Evolutionary conservation across 1,284 basidiomycete genomes (phyloP), one percentile per base, ranked within the genome.

Genomic region (Puccinia sorghi): DNA sequence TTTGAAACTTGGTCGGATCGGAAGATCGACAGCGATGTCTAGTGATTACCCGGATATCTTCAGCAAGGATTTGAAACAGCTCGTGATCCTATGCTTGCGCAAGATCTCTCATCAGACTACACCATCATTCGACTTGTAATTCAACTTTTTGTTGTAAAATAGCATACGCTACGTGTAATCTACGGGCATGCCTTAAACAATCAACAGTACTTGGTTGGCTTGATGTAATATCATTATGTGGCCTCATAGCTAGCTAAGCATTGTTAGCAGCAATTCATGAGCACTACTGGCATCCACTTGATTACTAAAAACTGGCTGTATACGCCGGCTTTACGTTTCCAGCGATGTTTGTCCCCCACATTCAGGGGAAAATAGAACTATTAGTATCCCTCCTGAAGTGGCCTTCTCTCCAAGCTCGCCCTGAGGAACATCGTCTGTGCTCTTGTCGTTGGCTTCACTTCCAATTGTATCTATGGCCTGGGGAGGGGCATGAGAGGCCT

Each of bases 1-100:
- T 59, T 59, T 77, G 32, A 61, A 48, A 66, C 41, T 77, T 3
- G 66, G 75, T 7, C 48, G 52, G 52, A 67, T 77, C 39, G 66
- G 75, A 37, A 54, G 61, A 25, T 61, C 25, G 17, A 27, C 25
- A 46, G n/a, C 50, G 22, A 41, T 50, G 22, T 48, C 64, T 13
- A 11, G 25, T 67, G 43, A 67, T 50, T 22, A 67, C 41, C 5
- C 25, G 22, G 43, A 48, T 32, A 27, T 69, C 46, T 52, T 69
- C 15, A 25, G 32, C 48, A 69, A 69, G 66, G 48, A 69, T 52
- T 37, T 69, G 48, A 69, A 69, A 52, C 25, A 69, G 12, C 48
- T 69, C 5, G 22, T 37, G 7, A 50, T 50, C 27, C 32, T 69
- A n/a, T 69, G 66, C 15, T 69, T 69, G 66, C 66, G 66, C 48